Evolutionary conservation across 1,284 basidiomycete genomes (phyloP), one percentile per base, ranked within the genome.

Genomic region (Leccinum pachyderme): DNA sequence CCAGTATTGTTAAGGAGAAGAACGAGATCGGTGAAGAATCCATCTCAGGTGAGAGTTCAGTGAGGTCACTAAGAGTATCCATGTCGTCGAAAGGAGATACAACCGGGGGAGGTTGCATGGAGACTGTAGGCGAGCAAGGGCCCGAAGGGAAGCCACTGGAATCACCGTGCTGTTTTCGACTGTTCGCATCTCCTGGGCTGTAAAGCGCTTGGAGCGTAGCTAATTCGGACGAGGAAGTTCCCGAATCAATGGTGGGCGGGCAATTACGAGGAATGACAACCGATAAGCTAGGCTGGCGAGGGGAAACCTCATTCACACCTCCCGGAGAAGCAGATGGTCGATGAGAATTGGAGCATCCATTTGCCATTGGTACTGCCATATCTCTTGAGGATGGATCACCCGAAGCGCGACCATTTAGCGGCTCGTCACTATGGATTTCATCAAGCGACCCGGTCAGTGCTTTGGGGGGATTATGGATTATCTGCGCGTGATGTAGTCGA

Each of bases 41-140:
- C 24, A 50, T 9, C 18, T 67, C 66, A 13, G 67, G 60, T 44
- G 61, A 51, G 25, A 71, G 65, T 29, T 71, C 66, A 5, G 69
- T 70, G 51, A 68, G 52, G 15, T 67, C 66, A 32, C 66, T 71
- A 24, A 65, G 55, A 31, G 56, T 48, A 11, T 48, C 64, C 1
- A 47, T 11, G 45, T 67, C 57, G 22, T 24, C 8, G 27, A 7
- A 46, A 54, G 48, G 46, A 25, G 49, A 47, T 28, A 27, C 18
- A 28, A 24, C 13, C 7, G 29, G 24, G 45, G n/a, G 18, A 32
- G 44, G 33, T 15, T 49, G 50, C 25, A 13, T 44, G 3, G 25
- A n/a, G 22, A 32, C 32, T n/a, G 27, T 11, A 49, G 53, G 39
- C n/a, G 51, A 57, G 33, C 32, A 35, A 27, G 18, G 50, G 28